These are phyloP conservation scores for Raddia guianensis DNA, from an alignment of 176 grass and related monocot species.

Conservation along the genomic window DNA sequence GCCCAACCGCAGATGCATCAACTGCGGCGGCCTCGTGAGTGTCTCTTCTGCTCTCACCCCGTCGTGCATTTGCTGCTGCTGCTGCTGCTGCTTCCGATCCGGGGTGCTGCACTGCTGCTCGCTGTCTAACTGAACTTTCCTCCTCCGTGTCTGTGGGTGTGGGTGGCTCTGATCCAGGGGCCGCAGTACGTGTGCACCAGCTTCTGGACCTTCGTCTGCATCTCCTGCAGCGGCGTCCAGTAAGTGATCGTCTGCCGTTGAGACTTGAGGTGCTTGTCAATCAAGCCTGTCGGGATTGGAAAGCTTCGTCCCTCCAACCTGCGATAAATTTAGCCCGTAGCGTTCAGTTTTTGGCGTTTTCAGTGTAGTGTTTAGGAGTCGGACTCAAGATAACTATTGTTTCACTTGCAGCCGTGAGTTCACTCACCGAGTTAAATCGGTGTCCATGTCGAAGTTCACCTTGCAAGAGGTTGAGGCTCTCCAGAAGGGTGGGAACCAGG, in stretches of 20 bases:
- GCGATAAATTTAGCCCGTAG: background rate
- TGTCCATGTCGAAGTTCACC: conserved; percentile 85
- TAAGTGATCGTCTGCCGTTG: conserved; percentile 46
- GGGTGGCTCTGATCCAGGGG: conserved; percentile 58
- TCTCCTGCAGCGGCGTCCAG: conserved; percentile 96
- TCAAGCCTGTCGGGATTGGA: background rate
- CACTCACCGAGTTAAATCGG: conserved; percentile 90
- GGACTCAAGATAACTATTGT: background rate
- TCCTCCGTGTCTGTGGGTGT: background rate
- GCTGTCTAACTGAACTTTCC: conserved; percentile 19
- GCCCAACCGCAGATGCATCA: conserved; percentile 88
- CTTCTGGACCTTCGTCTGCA: conserved; percentile 92
- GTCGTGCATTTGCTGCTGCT: background rate
- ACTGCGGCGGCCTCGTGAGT: conserved; percentile 68
- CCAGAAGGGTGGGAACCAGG: conserved; percentile 91
- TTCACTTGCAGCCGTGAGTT: conserved; percentile 74
- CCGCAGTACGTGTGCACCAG: conserved; percentile 91
- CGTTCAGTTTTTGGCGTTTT: background rate
- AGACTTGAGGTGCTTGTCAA: background rate
- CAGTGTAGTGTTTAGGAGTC: background rate
- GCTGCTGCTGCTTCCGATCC: conserved; percentile 19
- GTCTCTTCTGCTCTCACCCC: background rate
- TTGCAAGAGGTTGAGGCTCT: conserved; percentile 75
- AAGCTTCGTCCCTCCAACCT: background rate
- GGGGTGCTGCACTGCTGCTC: background rate